phyloP scores from a whole-genome alignment of 2,329 filamentous ascomycete species.

The Zalaria sp. region DNA sequence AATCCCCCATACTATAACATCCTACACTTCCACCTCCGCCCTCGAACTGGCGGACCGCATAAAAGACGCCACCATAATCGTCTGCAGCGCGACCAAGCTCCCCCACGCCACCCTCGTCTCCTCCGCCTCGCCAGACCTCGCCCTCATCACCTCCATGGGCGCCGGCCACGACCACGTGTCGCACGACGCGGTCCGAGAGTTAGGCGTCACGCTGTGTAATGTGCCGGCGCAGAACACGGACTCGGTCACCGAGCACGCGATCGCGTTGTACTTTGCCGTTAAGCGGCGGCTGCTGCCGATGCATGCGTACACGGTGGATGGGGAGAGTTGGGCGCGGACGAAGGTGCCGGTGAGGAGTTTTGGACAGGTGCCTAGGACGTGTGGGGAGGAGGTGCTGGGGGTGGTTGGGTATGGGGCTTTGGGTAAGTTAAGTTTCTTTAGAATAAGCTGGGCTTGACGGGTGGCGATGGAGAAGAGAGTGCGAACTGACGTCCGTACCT shows the following conservation, averaged over 20 bases:
- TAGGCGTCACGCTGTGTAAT: slow-evolving; percentile 32
- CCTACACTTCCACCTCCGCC: slow-evolving; percentile 19
- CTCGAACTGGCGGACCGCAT: slow-evolving; percentile 26
- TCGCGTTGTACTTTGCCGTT: slow-evolving; percentile 34
- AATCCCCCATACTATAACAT: slow-evolving; percentile 28
- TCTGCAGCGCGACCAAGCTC: slow-evolving; percentile 26
- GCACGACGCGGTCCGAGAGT: slow-evolving; percentile 25
- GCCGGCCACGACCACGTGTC: slow-evolving; percentile 35
- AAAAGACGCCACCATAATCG: slow-evolving; percentile 31
- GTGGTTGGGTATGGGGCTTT: slow-evolving; percentile 37
- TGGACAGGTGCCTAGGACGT: slow-evolving; percentile 28
- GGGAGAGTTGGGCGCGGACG: slow-evolving; percentile 26
- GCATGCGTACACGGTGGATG: slow-evolving; percentile 19
- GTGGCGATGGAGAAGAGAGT: neutral
- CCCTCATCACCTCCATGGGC: slow-evolving; percentile 30
- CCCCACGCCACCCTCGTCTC: slow-evolving; percentile 22
- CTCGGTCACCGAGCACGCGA: slow-evolving; percentile 33
- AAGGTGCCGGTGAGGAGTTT: slow-evolving; percentile 21
- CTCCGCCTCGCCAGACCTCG: slow-evolving; percentile 25
- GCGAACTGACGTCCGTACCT: neutral
- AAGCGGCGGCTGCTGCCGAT: slow-evolving; percentile 26
- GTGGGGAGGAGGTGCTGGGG: slow-evolving; percentile 33
- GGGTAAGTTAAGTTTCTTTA: slow-evolving; percentile 16
- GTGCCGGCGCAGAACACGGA: slow-evolving; percentile 32
- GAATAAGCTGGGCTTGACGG: neutral